These are phyloP conservation scores for Candida nitratophila DNA, from an alignment of 805 yeast species.

Conservation along the genomic window DNA sequence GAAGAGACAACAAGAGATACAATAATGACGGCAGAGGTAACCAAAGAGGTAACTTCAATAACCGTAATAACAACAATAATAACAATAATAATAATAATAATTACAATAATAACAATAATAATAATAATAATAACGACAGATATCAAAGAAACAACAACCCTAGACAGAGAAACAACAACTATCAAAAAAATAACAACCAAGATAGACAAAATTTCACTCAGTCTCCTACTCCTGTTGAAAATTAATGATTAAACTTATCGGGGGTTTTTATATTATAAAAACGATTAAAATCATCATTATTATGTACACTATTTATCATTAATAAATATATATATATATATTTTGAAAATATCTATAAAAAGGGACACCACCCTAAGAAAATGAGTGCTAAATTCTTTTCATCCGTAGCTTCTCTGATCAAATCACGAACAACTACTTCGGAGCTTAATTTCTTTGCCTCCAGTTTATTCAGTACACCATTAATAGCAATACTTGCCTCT, in stretches of 20 bases:
- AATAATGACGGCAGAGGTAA: slow-evolving; percentile 13
- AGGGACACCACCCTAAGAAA: slow-evolving; percentile 83
- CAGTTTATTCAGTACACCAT: slow-evolving; percentile 65
- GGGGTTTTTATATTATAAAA: no score
- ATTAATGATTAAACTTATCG: neutral
- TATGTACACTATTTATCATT: neutral
- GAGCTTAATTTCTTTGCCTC: slow-evolving; percentile 60
- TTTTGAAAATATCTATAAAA: slow-evolving; percentile 30
- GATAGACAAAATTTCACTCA: neutral
- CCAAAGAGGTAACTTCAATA: slow-evolving; percentile 2
- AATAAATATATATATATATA: neutral
- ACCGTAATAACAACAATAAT: slow-evolving; percentile 19
- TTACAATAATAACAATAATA: slow-evolving; percentile 22
- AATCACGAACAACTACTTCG: slow-evolving; percentile 78
- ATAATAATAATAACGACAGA: slow-evolving; percentile 18
- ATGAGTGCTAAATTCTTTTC: slow-evolving; percentile 62
- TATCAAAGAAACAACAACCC: slow-evolving; percentile 21
- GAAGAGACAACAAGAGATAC: slow-evolving; percentile 14
- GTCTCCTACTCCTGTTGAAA: neutral
- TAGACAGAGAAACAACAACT: slow-evolving; percentile 6
- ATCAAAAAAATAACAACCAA: neutral
- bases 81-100: slow-evolving; percentile 18
- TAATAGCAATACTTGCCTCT: slow-evolving; percentile 77
- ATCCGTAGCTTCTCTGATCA: slow-evolving; percentile 71
- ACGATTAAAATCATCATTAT: neutral